Evolutionary conservation across 1,284 basidiomycete species (phyloP).

Genomic region (Filobasidium uniguttulatum): DNA sequence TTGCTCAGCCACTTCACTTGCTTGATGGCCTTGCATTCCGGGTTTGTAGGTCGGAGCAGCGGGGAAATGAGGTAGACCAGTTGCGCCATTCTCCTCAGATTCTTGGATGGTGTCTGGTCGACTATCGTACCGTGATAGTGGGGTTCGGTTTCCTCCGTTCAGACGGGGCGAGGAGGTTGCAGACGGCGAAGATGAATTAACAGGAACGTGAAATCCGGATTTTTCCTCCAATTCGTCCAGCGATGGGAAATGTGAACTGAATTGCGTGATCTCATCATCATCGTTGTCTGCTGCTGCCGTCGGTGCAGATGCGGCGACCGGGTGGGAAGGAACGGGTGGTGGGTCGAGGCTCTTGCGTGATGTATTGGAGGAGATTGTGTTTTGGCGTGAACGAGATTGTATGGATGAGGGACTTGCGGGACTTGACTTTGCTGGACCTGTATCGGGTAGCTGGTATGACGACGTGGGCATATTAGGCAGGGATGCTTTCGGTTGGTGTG

Average conservation of each 20-base stretch:
- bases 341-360: too few species aligned
- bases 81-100: background rate
- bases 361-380: too few species aligned
- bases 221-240: constrained; percentile 29
- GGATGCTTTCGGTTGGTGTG: constrained; percentile 7
- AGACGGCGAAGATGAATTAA: background rate
- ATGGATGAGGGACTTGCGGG: background rate
- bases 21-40: too few species aligned
- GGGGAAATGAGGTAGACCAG: background rate
- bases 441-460: too few species aligned
- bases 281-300: constrained; percentile 2
- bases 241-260: constrained; percentile 31
- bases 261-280: constrained; percentile 21
- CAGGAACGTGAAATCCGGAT: constrained; percentile 4
- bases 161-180: too few species aligned
- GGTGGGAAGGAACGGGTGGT: too few species aligned
- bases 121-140: background rate
- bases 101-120: background rate
- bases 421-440: background rate
- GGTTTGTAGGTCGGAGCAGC: constrained; percentile 1
- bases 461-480: constrained; percentile 9
- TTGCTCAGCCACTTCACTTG: too few species aligned
- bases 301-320: background rate
- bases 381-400: background rate
- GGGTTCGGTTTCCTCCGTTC: background rate